Percentiles rank a stretch among this genome's conserved stretches.
Conservation (phyloP, 495 filamentous ascomycete genomes). For the Diplogelasinospora grovesii region DNA sequence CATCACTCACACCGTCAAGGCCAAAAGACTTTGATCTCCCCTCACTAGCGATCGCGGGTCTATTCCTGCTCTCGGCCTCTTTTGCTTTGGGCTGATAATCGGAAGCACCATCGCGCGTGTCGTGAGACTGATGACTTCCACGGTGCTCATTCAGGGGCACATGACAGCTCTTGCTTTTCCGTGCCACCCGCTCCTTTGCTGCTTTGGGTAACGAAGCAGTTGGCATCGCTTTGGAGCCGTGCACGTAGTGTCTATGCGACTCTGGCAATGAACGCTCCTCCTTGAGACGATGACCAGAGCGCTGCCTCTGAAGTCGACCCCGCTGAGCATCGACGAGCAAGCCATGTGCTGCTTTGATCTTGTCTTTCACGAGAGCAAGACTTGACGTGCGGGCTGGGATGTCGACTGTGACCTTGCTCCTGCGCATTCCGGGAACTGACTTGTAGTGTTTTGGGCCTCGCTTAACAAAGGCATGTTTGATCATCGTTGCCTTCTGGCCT, state of each 20-base stretch:
- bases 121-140: too few relatives aligned
- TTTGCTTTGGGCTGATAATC: too few relatives aligned
- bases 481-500: background rate
- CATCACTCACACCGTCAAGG: conserved; percentile 15
- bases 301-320: conserved; percentile 11
- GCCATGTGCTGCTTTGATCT: background rate
- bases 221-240: too few relatives aligned
- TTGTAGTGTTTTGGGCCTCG: conserved; percentile 14
- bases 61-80: too few relatives aligned
- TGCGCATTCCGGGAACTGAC: conserved; percentile 19
- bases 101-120: too few relatives aligned
- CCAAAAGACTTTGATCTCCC: conserved; percentile 5
- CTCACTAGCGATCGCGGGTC: too few relatives aligned
- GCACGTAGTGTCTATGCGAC: too few relatives aligned
- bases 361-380: conserved; percentile 11
- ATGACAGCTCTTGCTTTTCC: too few relatives aligned
- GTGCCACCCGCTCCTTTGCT: too few relatives aligned
- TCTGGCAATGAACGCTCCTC: background rate
- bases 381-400: conserved; percentile 13
- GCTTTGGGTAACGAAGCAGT: too few relatives aligned
- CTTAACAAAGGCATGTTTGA: background rate
- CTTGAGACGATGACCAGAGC: background rate
- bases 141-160: too few relatives aligned
- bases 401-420: conserved; percentile 13
- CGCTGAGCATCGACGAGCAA: background rate